These are phyloP conservation scores for Hypoxylon sp. DNA, from an alignment of 2,329 filamentous ascomycete genomes.

Conservation along the genomic window DNA sequence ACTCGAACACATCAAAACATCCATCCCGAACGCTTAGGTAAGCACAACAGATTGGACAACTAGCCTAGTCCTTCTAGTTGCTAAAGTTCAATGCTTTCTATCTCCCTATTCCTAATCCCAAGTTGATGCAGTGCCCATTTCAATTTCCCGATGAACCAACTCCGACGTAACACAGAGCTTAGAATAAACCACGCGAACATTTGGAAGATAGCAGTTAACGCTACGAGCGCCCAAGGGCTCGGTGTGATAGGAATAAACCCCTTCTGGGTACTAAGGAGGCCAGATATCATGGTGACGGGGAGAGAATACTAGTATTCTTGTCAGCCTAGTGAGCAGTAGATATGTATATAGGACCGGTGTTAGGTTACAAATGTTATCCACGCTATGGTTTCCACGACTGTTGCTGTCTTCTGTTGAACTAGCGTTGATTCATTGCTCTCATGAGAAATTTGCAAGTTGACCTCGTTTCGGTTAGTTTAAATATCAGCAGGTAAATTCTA, in stretches of 20 bases:
- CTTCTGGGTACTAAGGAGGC: slow-evolving; percentile 26
- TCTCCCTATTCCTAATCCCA: neutral
- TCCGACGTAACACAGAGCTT: neutral
- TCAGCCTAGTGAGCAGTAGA: neutral
- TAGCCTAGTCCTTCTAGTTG: neutral
- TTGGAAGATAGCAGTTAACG: slow-evolving; percentile 10
- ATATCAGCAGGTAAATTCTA: neutral
- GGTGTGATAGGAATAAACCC: slow-evolving; percentile 31
- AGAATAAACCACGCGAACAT: slow-evolving; percentile 1
- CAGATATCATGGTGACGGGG: slow-evolving; percentile 7
- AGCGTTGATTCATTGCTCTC: slow-evolving; percentile 30
- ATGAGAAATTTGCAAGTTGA: slow-evolving; percentile 20
- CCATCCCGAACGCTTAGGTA: neutral
- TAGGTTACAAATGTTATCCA: slow-evolving; percentile 38
- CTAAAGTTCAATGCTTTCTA: neutral
- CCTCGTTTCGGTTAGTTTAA: slow-evolving; percentile 7
- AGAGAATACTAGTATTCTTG: neutral
- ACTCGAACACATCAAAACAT: neutral
- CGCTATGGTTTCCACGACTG: slow-evolving; percentile 23
- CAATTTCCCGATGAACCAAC: neutral
- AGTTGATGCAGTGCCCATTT: neutral
- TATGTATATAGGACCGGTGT: neutral
- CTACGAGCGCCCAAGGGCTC: slow-evolving; percentile 16
- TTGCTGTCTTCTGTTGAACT: slow-evolving; percentile 23
- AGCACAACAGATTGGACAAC: neutral